phyloP scores from a whole-genome alignment of 78 protist species.

The Pelomyxa schiedti region DNA sequence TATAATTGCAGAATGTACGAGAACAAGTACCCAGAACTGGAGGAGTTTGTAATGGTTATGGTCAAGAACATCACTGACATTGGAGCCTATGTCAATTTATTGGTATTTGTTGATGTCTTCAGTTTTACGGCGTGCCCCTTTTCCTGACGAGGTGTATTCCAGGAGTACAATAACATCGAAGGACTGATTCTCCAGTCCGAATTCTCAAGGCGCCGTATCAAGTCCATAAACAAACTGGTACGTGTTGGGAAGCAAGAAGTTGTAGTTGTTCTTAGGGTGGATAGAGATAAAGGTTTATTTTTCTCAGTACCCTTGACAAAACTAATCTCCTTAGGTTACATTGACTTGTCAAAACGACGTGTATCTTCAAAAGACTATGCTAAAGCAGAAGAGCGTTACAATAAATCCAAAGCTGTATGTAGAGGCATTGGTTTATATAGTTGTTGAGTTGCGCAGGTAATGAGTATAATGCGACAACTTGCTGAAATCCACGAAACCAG shows the following conservation, averaged over 20 bases:
- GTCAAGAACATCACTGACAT: conserved; percentile 64
- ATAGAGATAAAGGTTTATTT: conserved; percentile 80
- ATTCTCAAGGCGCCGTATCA: conserved; percentile 89
- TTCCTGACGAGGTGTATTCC: background rate
- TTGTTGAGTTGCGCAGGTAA: conserved; percentile 31
- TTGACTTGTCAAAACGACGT: conserved; percentile 91
- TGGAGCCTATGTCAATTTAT: conserved; percentile 83
- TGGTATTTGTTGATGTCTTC: background rate
- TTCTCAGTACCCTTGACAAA: background rate
- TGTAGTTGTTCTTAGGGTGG: conserved; percentile 94
- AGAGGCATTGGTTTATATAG: conserved; percentile 19
- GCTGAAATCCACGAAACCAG: conserved; percentile 32
- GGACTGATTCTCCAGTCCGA: conserved; percentile 95
- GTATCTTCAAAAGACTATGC: conserved; percentile 81
- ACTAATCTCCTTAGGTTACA: conserved; percentile 58
- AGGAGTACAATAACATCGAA: conserved; percentile 70
- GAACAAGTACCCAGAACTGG: conserved; percentile 78
- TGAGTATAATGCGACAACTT: conserved; percentile 78
- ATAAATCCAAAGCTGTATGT: conserved; percentile 72
- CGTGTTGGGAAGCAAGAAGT: conserved; percentile 85
- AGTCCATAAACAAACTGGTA: conserved; percentile 82
- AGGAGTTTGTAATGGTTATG: conserved; percentile 83
- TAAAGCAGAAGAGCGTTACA: conserved; percentile 70
- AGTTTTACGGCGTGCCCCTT: background rate
- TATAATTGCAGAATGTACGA: conserved; percentile 83